Conservation (phyloP, 768 basidiomycete genomes). For the Dioszegia aurantiaca region DNA sequence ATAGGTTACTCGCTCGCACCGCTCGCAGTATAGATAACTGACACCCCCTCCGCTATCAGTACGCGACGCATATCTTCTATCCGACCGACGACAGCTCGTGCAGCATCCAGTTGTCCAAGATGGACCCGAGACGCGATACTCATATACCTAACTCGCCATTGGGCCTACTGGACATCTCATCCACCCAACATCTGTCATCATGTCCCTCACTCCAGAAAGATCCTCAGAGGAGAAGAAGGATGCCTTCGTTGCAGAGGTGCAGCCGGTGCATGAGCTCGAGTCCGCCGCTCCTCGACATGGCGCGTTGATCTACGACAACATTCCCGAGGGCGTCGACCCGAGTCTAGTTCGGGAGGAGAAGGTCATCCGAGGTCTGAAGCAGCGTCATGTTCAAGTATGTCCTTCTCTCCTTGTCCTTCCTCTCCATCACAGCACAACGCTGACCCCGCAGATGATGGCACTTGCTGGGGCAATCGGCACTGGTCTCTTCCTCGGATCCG, state of each 20-base stretch:
- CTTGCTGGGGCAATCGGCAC: conserved; percentile 36
- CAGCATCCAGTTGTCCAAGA: too few species aligned
- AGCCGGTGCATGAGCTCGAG: conserved; percentile 14
- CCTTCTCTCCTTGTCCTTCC: neutral
- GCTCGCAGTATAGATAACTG: too few species aligned
- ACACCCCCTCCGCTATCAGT: too few species aligned
- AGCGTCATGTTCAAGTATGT: conserved; percentile 23
- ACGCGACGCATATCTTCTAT: too few species aligned
- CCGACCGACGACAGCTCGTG: too few species aligned
- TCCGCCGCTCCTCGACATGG: conserved; percentile 11
- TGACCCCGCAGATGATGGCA: conserved; percentile 29
- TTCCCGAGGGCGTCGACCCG: conserved; percentile 21
- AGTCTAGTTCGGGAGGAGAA: conserved; percentile 13
- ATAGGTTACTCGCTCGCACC: too few species aligned
- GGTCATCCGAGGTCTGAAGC: conserved; percentile 18
- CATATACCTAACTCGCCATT: too few species aligned
- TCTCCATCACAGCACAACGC: neutral
- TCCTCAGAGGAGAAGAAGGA: neutral
- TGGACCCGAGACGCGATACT: too few species aligned
- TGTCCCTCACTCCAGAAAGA: too few species aligned
- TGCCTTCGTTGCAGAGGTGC: neutral
- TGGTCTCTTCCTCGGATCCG: conserved; percentile 30
- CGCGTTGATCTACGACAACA: conserved; percentile 16
- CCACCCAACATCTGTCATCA: too few species aligned
- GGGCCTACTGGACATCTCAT: too few species aligned